A percentile compares a stretch with the other conserved stretches of the same genome.
phyloP scores from a whole-genome alignment of 371 early-diverging fungal genomes.

The Mucor racemosus region DNA sequence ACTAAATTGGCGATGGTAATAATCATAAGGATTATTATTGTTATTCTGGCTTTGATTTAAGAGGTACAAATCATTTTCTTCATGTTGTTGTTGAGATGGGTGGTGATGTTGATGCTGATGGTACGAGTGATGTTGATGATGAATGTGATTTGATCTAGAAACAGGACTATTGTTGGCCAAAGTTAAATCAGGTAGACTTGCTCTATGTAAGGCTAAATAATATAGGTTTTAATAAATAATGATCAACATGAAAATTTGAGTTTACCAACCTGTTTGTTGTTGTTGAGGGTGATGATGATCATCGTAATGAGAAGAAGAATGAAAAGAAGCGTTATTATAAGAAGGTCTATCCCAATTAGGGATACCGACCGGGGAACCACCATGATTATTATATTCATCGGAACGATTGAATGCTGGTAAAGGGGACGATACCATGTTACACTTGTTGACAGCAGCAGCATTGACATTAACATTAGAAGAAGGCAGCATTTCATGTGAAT shows the following conservation, averaged over 20 bases:
- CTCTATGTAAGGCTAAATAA: slow-evolving; percentile 10
- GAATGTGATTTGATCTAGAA: neutral
- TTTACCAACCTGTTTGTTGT: neutral
- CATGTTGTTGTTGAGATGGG: neutral
- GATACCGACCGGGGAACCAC: neutral
- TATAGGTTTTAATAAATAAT: neutral
- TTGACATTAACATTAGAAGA: neutral
- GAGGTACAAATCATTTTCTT: slow-evolving; percentile 12
- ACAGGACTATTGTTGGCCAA: slow-evolving; percentile 6
- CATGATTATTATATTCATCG: neutral
- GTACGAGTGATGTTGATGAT: neutral
- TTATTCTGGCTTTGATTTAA: neutral
- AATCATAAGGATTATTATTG: slow-evolving; percentile 4
- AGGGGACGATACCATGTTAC: slow-evolving; percentile 16
- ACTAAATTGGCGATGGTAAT: slow-evolving; percentile 9
- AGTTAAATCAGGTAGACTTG: neutral
- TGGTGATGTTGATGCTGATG: neutral
- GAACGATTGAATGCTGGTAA: slow-evolving; percentile 2
- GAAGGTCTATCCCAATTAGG: slow-evolving; percentile 21
- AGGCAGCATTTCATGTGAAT: slow-evolving; percentile 4
- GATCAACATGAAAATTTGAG: neutral
- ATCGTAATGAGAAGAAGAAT: neutral
- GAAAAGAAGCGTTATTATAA: neutral
- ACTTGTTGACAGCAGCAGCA: slow-evolving; percentile 18
- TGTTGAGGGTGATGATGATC: slow-evolving; percentile 1